phyloP scores from a whole-genome alignment of 345 rosid genomes.

The Camelina neglecta region DNA sequence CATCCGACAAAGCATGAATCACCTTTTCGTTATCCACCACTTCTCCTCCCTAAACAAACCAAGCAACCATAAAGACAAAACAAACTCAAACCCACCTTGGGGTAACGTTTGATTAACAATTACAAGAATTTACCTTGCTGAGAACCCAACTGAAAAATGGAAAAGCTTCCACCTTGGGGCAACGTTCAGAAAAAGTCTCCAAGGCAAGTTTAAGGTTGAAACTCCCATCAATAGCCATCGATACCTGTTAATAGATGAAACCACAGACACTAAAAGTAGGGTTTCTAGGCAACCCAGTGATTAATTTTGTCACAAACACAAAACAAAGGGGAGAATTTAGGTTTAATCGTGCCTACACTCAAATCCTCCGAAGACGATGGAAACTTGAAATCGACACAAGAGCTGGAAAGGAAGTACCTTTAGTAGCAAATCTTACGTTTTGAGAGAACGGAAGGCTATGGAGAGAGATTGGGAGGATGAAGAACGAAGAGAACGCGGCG shows the following conservation, averaged over 20 bases:
- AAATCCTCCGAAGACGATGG: not conserved
- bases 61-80: conserved; percentile 1
- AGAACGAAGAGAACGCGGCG: not conserved
- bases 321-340: not conserved
- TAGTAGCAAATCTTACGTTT: too few relatives aligned
- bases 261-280: not conserved
- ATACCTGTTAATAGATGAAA: conserved; percentile 20
- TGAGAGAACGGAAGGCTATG: too few relatives aligned
- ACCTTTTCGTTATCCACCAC: conserved; percentile 60
- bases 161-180: conserved; percentile 54
- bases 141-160: conserved; percentile 47
- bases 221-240: conserved; percentile 77
- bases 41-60: conserved; percentile 52
- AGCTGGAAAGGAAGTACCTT: not conserved
- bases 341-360: not conserved
- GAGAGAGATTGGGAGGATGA: not conserved
- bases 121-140: conserved; percentile 47
- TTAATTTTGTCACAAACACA: not conserved
- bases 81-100: conserved; percentile 4
- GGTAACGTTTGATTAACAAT: not conserved
- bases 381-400: not conserved
- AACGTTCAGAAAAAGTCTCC: conserved; percentile 64
- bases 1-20: conserved; percentile 56
- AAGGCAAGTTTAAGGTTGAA: conserved; percentile 62
- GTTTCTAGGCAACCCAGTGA: not conserved